Evolutionary conservation across 352 stramenopile species (phyloP).

Genomic region (Elongisporangium prolatum): DNA sequence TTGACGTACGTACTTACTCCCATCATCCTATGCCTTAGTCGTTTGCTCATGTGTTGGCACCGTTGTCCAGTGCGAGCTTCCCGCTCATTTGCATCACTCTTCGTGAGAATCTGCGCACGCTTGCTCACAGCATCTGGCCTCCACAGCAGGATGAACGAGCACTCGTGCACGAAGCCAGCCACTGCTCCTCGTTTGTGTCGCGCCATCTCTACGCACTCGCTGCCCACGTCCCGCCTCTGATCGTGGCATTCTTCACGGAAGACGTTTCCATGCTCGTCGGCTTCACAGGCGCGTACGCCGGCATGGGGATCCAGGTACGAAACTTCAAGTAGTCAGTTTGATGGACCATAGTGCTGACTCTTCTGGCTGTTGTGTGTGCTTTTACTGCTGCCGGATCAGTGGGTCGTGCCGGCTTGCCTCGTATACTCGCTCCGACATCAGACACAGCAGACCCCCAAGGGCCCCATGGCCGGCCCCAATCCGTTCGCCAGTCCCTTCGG

Average conservation of each 20-base stretch:
- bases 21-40: not conserved
- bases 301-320: conserved; percentile 78
- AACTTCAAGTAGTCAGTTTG: conserved; percentile 21
- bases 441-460: conserved; percentile 12
- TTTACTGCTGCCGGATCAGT: conserved; percentile 32
- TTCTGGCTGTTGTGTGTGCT: conserved; percentile 8
- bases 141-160: conserved; percentile 9
- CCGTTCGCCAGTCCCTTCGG: conserved; percentile 75
- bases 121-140: conserved; percentile 44
- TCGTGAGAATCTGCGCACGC: conserved; percentile 75
- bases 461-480: conserved; percentile 34
- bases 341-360: conserved; percentile 10
- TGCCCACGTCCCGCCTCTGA: conserved; percentile 68
- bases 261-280: conserved; percentile 87
- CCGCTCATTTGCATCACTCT: conserved; percentile 85
- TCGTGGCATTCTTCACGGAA: conserved; percentile 84
- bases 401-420: conserved; percentile 76
- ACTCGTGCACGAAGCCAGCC: conserved; percentile 11
- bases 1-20: conserved; percentile 42
- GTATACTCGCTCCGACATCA: conserved; percentile 66
- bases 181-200: conserved; percentile 32
- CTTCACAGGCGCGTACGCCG: conserved; percentile 82
- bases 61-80: conserved; percentile 59
- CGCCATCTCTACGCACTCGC: conserved; percentile 66
- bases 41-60: not conserved